phyloP scores from a whole-genome alignment of 2,329 filamentous ascomycete genomes.

The Neofusicoccum kwambonambiense region DNA sequence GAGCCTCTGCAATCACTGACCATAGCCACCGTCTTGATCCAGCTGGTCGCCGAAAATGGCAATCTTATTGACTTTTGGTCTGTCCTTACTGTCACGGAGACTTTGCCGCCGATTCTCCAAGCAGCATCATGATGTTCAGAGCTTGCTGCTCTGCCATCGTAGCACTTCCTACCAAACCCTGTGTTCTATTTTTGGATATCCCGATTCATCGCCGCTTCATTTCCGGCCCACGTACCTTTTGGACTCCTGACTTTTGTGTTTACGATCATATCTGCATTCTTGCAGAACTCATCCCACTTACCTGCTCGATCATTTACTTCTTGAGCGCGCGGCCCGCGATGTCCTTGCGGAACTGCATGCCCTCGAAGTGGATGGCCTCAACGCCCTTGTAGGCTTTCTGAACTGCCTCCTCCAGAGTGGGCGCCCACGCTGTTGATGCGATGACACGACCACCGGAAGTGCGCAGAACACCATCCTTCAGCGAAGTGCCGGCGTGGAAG shows the following conservation, averaged over 20 bases:
- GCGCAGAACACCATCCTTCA: slow-evolving; percentile 61
- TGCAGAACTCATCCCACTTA: not conserved
- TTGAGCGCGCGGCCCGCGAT: slow-evolving; percentile 64
- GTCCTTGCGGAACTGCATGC: slow-evolving; percentile 89
- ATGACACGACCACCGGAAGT: slow-evolving; percentile 90
- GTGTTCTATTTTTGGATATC: slow-evolving; percentile 14
- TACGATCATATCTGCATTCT: not conserved
- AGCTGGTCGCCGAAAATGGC: not conserved
- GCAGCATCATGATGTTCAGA: too few species aligned
- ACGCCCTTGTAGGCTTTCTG: slow-evolving; percentile 85
- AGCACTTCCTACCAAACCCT: not conserved
- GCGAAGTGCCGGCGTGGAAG: slow-evolving; percentile 88
- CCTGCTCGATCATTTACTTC: slow-evolving; percentile 18
- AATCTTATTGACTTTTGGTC: not conserved
- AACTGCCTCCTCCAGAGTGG: slow-evolving; percentile 77
- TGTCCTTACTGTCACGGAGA: not conserved
- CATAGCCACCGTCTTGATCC: not conserved
- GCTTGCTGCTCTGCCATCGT: not conserved
- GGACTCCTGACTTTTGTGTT: slow-evolving; percentile 9
- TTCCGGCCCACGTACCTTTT: slow-evolving; percentile 12
- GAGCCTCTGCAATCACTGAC: not conserved
- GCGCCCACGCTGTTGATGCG: slow-evolving; percentile 77
- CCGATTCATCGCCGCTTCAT: not conserved
- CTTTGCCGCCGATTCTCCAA: not conserved
- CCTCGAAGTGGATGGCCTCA: slow-evolving; percentile 74